Percentiles rank a stretch among this genome's conserved stretches.
Evolutionary conservation across 1,139 yeast genomes (phyloP).

Genomic region (Hyphopichia khmerensis): DNA sequence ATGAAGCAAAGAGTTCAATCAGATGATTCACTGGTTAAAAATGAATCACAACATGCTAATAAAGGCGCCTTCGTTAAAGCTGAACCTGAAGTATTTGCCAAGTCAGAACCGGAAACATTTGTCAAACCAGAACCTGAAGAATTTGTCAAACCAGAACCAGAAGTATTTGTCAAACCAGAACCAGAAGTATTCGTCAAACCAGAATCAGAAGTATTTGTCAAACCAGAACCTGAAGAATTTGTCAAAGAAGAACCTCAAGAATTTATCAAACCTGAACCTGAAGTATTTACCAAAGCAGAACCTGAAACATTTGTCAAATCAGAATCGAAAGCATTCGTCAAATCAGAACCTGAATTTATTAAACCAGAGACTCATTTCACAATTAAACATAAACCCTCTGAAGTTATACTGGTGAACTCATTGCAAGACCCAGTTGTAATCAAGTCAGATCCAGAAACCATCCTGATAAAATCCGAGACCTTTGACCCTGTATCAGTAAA

Average conservation of each 20-base stretch:
- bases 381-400: not conserved
- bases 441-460: slow-evolving; percentile 1
- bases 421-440: not conserved
- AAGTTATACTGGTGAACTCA: slow-evolving; percentile 2
- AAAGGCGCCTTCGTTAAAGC: no score
- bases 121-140: not conserved
- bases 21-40: not conserved
- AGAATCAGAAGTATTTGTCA: not conserved
- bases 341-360: not conserved
- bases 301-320: not conserved
- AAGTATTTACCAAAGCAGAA: not conserved
- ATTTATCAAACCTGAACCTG: not conserved
- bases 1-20: no score
- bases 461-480: not conserved
- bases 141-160: not conserved
- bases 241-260: not conserved
- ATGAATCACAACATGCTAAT: not conserved
- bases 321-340: not conserved
- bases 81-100: not conserved
- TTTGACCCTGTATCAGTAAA: not conserved
- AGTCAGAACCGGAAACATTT: not conserved
- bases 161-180: not conserved
- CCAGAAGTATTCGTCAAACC: not conserved
- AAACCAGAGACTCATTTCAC: not conserved
- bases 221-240: not conserved